These are phyloP conservation scores for Ascochyta clinopodiicola DNA, from an alignment of 2,329 filamentous ascomycete species.

Conservation along the genomic window DNA sequence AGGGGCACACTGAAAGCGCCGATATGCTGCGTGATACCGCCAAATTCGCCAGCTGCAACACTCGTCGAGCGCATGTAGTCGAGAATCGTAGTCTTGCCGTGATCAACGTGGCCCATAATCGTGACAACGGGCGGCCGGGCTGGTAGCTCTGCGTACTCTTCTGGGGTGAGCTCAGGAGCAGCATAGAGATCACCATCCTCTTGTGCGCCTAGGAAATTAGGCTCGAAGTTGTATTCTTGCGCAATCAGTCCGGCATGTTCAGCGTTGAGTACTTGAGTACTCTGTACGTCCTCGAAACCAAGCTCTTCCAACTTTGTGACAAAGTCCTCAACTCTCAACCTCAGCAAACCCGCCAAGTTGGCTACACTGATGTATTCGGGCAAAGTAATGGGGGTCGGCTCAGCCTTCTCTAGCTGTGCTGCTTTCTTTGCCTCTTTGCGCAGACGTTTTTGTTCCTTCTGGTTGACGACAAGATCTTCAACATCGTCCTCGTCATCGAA, in stretches of 20 bases:
- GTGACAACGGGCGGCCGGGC: constrained; percentile 90
- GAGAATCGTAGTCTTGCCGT: constrained; percentile 95
- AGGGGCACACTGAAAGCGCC: constrained; percentile 94
- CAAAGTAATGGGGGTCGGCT: constrained; percentile 66
- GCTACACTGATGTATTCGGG: constrained; percentile 92
- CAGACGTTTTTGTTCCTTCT: constrained; percentile 41
- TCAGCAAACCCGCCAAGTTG: constrained; percentile 77
- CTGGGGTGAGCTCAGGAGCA: constrained; percentile 51
- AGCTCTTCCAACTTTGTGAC: constrained; percentile 78
- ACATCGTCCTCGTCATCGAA: constrained; percentile 37
- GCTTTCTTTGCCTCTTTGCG: constrained; percentile 46
- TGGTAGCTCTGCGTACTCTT: constrained; percentile 73
- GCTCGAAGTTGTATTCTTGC: constrained; percentile 90
- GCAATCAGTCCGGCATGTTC: constrained; percentile 91
- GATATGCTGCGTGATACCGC: constrained; percentile 98
- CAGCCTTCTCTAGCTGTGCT: constrained; percentile 35
- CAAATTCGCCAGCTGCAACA: constrained; percentile 88
- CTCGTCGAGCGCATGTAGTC: constrained; percentile 94
- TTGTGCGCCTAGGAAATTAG: constrained; percentile 70
- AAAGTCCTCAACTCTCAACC: constrained; percentile 74
- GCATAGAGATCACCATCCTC: constrained; percentile 76
- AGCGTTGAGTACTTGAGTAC: constrained; percentile 85
- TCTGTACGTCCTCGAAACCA: constrained; percentile 87
- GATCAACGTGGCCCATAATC: constrained; percentile 99
- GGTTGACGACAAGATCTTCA: constrained; percentile 29